phyloP scores from a whole-genome alignment of 768 basidiomycete species.

The Coprinopsis marcescibilis region DNA sequence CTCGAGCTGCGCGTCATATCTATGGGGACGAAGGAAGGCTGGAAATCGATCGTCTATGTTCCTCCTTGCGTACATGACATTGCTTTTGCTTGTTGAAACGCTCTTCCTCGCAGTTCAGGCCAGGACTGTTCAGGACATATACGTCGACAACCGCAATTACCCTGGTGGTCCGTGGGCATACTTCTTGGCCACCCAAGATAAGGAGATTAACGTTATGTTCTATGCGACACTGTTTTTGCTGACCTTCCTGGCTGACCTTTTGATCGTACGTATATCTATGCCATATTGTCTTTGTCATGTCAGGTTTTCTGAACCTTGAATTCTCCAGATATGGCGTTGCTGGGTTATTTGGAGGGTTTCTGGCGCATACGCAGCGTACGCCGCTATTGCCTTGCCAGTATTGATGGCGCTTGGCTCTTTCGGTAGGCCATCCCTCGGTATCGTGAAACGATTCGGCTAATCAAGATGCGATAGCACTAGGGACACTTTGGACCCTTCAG shows the following conservation, averaged over 20 bases:
- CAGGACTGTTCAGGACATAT: slow-evolving; percentile 34
- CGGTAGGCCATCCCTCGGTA: slow-evolving; percentile 21
- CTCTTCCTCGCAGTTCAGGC: slow-evolving; percentile 34
- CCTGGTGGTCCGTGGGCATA: slow-evolving; percentile 40
- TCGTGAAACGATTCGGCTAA: slow-evolving; percentile 15
- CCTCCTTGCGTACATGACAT: slow-evolving; percentile 33
- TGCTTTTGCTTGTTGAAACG: slow-evolving; percentile 32
- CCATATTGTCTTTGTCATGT: not conserved
- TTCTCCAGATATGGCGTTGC: slow-evolving; percentile 29
- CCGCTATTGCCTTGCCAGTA: slow-evolving; percentile 30
- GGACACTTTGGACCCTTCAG: slow-evolving; percentile 37
- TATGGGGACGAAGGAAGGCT: slow-evolving; percentile 29
- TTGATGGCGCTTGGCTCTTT: slow-evolving; percentile 35
- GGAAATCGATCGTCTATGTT: slow-evolving; percentile 22
- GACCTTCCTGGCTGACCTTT: slow-evolving; percentile 36
- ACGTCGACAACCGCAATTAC: slow-evolving; percentile 36
- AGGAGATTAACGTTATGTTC: slow-evolving; percentile 38
- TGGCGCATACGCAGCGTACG: slow-evolving; percentile 24
- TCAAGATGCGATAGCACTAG: no score
- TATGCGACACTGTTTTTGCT: slow-evolving; percentile 36
- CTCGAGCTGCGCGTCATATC: slow-evolving; percentile 28
- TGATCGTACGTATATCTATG: slow-evolving; percentile 37
- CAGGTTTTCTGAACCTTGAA: not conserved
- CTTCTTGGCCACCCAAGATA: slow-evolving; percentile 35
- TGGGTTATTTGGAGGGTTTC: slow-evolving; percentile 40